Evolutionary conservation across 768 basidiomycete species (phyloP).

Genomic region (Lactarius pseudohatsudake): DNA sequence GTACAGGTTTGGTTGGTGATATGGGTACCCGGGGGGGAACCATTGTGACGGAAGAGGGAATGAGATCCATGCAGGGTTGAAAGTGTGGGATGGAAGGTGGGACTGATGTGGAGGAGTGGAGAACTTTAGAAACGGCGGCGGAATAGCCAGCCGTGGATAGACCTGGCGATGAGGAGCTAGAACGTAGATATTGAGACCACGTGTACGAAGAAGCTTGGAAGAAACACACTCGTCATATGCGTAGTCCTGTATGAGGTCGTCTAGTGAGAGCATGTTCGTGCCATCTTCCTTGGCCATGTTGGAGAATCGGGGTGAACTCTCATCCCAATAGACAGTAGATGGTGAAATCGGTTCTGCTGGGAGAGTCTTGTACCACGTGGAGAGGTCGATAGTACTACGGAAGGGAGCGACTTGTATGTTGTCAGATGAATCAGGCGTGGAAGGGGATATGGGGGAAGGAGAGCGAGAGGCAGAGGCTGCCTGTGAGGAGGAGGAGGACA

Average conservation of each 20-base stretch:
- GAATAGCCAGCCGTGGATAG: constrained; percentile 11
- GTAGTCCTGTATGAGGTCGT: constrained; percentile 72
- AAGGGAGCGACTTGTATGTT: constrained; percentile 49
- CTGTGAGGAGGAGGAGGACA: constrained; percentile 56
- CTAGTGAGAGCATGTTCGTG: constrained; percentile 60
- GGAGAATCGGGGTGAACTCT: constrained; percentile 41
- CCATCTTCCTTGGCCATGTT: constrained; percentile 49
- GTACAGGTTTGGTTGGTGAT: constrained; percentile 59
- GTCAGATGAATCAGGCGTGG: constrained; percentile 65
- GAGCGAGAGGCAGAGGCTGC: constrained; percentile 60
- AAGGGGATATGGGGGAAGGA: constrained; percentile 66
- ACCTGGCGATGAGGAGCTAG: constrained; percentile 13
- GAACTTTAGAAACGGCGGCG: constrained; percentile 2
- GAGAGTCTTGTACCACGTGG: constrained; percentile 58
- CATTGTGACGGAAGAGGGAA: constrained; percentile 1
- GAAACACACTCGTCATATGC: constrained; percentile 71
- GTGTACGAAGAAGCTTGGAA: constrained; percentile 22
- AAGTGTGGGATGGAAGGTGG: constrained; percentile 2
- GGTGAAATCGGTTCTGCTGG: constrained; percentile 42
- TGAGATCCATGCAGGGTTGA: not conserved
- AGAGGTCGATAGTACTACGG: constrained; percentile 51
- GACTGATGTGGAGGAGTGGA: not conserved
- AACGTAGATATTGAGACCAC: constrained; percentile 26
- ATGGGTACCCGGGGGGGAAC: constrained; percentile 38
- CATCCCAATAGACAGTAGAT: constrained; percentile 44